phyloP scores from a whole-genome alignment of 2,329 filamentous ascomycete species.

The Ophiocordyceps sinensis region DNA sequence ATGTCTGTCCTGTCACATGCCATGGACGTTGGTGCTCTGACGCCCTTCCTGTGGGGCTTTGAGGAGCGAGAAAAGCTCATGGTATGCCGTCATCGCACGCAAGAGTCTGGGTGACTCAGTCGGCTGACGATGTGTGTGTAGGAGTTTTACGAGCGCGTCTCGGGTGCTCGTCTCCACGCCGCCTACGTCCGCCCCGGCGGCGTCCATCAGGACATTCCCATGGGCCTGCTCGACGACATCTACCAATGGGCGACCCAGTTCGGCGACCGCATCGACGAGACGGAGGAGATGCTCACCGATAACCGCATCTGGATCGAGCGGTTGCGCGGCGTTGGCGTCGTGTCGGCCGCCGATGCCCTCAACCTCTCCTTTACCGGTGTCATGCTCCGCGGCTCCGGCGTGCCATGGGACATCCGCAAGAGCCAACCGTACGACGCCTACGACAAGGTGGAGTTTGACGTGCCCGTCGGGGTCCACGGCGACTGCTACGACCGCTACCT shows the following conservation, averaged over 20 bases:
- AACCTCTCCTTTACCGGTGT: conserved; percentile 95
- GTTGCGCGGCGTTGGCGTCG: conserved; percentile 81
- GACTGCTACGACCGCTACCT: conserved; percentile 99
- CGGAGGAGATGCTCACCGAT: conserved; percentile 94
- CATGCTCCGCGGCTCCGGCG: conserved; percentile 92
- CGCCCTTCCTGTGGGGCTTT: conserved; percentile 98
- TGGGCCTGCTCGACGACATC: conserved; percentile 93
- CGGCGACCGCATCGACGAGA: conserved; percentile 95
- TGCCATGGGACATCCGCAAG: conserved; percentile 95
- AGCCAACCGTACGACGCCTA: conserved; percentile 96
- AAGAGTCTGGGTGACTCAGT: not conserved
- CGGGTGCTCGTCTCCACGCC: conserved; percentile 89
- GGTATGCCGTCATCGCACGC: conserved; percentile 42
- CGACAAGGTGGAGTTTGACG: conserved; percentile 94
- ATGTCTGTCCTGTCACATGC: conserved; percentile 97
- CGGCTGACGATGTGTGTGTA: conserved; percentile 19
- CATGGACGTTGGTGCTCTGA: conserved; percentile 97
- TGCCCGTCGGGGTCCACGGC: conserved; percentile 89
- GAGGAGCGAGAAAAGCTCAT: conserved; percentile 99
- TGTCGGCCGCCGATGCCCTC: conserved; percentile 82
- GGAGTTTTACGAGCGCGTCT: conserved; percentile 99
- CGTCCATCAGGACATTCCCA: conserved; percentile 86
- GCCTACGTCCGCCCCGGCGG: conserved; percentile 94
- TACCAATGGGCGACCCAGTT: conserved; percentile 99
- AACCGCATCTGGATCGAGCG: conserved; percentile 98